Evolutionary conservation across 805 yeast genomes (phyloP).

Genomic region (Cyberlindnera misumaiensis): DNA sequence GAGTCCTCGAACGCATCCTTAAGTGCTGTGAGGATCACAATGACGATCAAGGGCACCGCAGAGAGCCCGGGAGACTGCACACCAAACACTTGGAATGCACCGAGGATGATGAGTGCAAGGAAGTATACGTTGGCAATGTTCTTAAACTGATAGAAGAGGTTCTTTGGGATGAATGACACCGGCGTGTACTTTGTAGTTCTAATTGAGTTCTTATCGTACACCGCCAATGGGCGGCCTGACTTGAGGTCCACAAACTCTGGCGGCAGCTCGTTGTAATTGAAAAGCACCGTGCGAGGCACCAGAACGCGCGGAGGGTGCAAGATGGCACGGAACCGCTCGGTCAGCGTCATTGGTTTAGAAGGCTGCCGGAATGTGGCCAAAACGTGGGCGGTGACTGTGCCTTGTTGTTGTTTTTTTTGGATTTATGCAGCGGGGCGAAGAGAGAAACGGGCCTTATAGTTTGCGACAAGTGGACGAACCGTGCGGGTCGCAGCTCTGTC

Average conservation of each 20-base stretch:
- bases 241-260: constrained; percentile 8
- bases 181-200: constrained; percentile 96
- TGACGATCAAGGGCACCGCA: constrained; percentile 74
- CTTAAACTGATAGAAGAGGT: constrained; percentile 68
- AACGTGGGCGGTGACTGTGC: too few species aligned
- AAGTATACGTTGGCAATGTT: constrained; percentile 91
- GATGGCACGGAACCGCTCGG: constrained; percentile 5
- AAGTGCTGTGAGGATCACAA: constrained; percentile 66
- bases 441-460: too few species aligned
- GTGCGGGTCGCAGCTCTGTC: too few species aligned
- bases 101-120: constrained; percentile 70
- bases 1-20: constrained; percentile 81
- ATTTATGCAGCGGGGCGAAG: too few species aligned
- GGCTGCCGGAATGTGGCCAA: too few species aligned
- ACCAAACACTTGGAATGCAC: constrained; percentile 71
- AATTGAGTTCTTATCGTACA: constrained; percentile 52
- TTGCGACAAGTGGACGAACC: too few species aligned
- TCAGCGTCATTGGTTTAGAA: constrained; percentile 1
- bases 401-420: too few species aligned
- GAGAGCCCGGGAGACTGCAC: constrained; percentile 72
- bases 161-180: constrained; percentile 79
- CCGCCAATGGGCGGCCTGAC: constrained; percentile 9
- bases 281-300: constrained; percentile 13
- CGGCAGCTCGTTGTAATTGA: constrained; percentile 12
- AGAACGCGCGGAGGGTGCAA: constrained; percentile 12